Evolutionary conservation across 371 early-diverging fungal genomes (phyloP), one percentile per base, ranked within the genome.

Genomic region (Mortierella sp.): DNA sequence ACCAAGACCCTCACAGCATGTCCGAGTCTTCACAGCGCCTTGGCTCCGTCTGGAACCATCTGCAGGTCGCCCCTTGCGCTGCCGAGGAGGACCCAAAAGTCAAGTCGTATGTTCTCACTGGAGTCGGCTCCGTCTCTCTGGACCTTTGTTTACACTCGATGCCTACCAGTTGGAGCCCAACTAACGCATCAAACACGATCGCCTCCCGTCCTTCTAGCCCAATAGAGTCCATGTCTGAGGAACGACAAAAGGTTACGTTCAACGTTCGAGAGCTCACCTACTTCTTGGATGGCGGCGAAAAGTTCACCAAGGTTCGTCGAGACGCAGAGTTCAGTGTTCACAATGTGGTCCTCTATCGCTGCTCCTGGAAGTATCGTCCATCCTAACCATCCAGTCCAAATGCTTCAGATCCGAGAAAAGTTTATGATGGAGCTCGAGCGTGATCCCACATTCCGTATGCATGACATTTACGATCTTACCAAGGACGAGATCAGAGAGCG

Each of bases 391-490:
- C 22, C 7, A 6, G 22, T 24, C 47, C 16, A 46, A 9, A 22
- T 24, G 7, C 22, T 24, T 10, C 47, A 57, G 89, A 74, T 91
- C 54, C 88, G 90, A 71, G 93, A 94, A 72, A 85, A 83, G 65
- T 86, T 95, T 74, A 92, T 94, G 92, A 81, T 90, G 49, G 91
- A 94, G 69, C 84, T 95, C 22, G 95, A 96, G 82, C 88, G 96
- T 45, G 95, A 95, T 77, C 95, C 94, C 50, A 82, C 89, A 24
- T 94, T 93, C 84, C 85, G 87, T 47, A 89, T 92, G 88, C 83
- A 85, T 71, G 95, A 95, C 70, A 84, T 89, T 55, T 90, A 90
- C 57, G 91, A 93, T 77, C 85, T 94, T 54, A 81, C 90, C 40
- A 86, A 94, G 69, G 83, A 79, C 16, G 85, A 94, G 80, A 85